Evolutionary conservation across 257 asterid species (phyloP), one percentile per base, ranked within the genome.

Genomic region (Solanum gracilifrons): DNA sequence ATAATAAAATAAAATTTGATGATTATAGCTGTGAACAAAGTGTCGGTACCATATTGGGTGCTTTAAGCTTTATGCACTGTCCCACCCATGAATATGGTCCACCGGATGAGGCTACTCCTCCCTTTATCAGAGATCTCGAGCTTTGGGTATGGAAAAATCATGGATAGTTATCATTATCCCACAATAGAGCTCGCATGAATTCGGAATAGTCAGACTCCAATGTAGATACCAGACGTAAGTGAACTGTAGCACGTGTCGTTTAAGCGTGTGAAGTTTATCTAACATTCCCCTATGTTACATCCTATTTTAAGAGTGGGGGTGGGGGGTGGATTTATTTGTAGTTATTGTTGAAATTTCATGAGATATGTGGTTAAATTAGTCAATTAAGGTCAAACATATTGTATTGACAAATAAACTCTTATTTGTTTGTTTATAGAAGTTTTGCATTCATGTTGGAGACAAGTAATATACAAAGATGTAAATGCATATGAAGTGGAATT

Each of bases 31-130:
- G 86, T 85, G 86, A 90, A 41, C 29, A 46, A 8, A 82, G 80
- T 93, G 96, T 94, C 95, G 96, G 96, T 90, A 84, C 72, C 32
- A 64, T 39, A 84, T 86, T 71, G 51, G 83, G n/a, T 43, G 83
- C 69, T 41, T 86, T 41, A 71, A 48, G 12, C 71, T 85, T 51
- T 73, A 58, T 7, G 31, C 35, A 46, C 51, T 46, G 25, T 55
- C 64, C 25, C 64, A 55, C 64, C 62, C 5, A 55, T 51, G 62
- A 16, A 51, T 51, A 51, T 51, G 62, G n/a, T 43, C 51, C 51
- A 43, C 51, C 16, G 16, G 16, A 43, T 43, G 51, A 43, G 51
- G 51, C 0, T 43, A 12, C 51, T 43, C 16, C 16, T 43, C 51
- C 51, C 16, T 11, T 43, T 43, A 43, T 43, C 2, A 43, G 15